These are phyloP conservation scores for Pezicula neosporulosa DNA, from an alignment of 2,329 filamentous ascomycete genomes.

Conservation along the genomic window DNA sequence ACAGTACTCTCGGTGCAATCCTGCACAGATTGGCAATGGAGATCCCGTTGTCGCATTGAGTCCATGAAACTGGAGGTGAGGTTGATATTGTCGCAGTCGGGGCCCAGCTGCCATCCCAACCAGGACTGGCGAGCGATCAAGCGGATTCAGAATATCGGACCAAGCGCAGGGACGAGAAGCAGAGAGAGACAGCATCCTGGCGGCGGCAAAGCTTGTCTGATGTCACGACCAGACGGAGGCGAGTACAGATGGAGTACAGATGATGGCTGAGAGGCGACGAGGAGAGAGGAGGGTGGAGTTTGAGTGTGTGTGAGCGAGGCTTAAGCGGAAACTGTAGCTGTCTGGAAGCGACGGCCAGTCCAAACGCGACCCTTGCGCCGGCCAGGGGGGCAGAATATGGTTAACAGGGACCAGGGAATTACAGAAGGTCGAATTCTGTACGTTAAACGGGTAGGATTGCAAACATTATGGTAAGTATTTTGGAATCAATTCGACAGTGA, in stretches of 20 bases:
- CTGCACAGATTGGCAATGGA: conserved; percentile 20
- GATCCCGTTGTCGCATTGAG: conserved; percentile 26
- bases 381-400: conserved; percentile 6
- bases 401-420: too few relatives aligned
- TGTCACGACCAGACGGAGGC: background rate
- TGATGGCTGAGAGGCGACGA: background rate
- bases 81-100: conserved; percentile 20
- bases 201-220: background rate
- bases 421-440: too few relatives aligned
- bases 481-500: too few relatives aligned
- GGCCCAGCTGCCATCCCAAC: conserved; percentile 19
- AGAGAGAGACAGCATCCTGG: background rate
- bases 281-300: background rate
- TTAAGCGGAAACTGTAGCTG: conserved; percentile 22
- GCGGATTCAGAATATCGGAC: conserved; percentile 8
- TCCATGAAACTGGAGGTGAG: conserved; percentile 27
- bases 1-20: conserved; percentile 3
- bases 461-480: background rate
- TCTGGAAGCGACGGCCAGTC: conserved; percentile 13
- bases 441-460: background rate
- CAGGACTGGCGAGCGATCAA: conserved; percentile 14
- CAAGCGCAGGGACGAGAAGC: background rate
- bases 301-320: background rate
- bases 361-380: conserved; percentile 14
- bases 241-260: background rate